A percentile compares a stretch with the other conserved stretches of the same genome.
phyloP scores from a whole-genome alignment of 495 filamentous ascomycete genomes.

The Diplogelasinospora grovesii region DNA sequence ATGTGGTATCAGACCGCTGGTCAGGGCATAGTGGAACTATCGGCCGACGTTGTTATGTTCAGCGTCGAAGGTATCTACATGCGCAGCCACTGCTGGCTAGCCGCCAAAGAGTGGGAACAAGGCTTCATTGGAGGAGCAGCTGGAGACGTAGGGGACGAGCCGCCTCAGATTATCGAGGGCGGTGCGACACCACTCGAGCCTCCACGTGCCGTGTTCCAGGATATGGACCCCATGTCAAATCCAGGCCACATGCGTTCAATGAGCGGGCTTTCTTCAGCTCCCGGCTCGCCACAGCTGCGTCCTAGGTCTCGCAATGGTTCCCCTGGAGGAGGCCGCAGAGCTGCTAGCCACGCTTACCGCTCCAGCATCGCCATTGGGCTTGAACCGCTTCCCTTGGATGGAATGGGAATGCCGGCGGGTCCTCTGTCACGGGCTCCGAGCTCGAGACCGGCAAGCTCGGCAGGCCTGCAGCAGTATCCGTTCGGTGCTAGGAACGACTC shows the following conservation, averaged over 20 bases:
- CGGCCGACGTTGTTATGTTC: constrained; percentile 77
- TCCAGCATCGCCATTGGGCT: constrained; percentile 41
- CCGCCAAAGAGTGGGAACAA: constrained; percentile 64
- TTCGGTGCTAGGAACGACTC: too few species aligned
- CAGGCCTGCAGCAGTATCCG: neutral
- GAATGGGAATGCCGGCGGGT: neutral
- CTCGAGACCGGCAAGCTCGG: neutral
- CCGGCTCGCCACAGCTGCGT: constrained; percentile 25
- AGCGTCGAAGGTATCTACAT: constrained; percentile 86
- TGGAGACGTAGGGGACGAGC: neutral
- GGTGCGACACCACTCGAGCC: constrained; percentile 30
- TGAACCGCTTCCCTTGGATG: constrained; percentile 29
- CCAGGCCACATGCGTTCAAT: constrained; percentile 3
- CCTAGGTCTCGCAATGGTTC: constrained; percentile 29
- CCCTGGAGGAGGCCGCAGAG: constrained; percentile 16
- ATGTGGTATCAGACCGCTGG: constrained; percentile 77
- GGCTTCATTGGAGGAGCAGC: neutral
- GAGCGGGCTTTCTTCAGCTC: constrained; percentile 10
- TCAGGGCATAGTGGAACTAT: constrained; percentile 65
- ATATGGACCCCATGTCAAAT: constrained; percentile 20
- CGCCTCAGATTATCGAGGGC: neutral
- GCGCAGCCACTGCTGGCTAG: constrained; percentile 85
- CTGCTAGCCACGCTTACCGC: constrained; percentile 26
- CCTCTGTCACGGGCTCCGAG: constrained; percentile 5
- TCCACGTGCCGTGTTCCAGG: constrained; percentile 27